A percentile compares a stretch with the other conserved stretches of the same genome.
Evolutionary conservation across 345 rosid genomes (phyloP).

Genomic region (Acer saccharum): DNA sequence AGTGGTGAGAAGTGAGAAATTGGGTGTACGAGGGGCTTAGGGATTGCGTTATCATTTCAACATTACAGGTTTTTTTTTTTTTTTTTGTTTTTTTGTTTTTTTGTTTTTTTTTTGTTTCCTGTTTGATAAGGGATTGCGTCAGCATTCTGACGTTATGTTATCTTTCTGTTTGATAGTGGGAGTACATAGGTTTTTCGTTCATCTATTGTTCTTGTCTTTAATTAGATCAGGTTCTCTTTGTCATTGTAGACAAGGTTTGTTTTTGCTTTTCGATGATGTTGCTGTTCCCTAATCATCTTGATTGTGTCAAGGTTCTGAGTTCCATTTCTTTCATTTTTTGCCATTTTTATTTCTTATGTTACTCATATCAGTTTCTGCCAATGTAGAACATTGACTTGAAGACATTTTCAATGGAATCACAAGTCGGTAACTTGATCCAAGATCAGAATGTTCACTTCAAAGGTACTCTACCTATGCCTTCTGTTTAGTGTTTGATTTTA

Average conservation of each 20-base stretch:
- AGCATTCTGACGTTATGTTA: too few relatives aligned
- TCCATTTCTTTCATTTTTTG: neutral
- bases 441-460: conserved; percentile 36
- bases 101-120: too few relatives aligned
- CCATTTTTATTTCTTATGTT: neutral
- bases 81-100: too few relatives aligned
- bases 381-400: conserved; percentile 17
- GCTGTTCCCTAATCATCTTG: neutral
- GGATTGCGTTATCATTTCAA: too few relatives aligned
- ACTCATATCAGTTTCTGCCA: neutral
- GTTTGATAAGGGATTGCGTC: too few relatives aligned
- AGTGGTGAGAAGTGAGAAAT: too few relatives aligned
- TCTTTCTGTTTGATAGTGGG: too few relatives aligned
- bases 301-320: neutral
- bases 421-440: conserved; percentile 32
- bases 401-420: conserved; percentile 37
- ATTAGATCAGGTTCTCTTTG: too few relatives aligned
- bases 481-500: neutral
- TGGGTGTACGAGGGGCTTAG: too few relatives aligned
- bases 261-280: neutral
- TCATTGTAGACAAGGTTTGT: neutral
- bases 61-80: too few relatives aligned
- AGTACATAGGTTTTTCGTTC: too few relatives aligned
- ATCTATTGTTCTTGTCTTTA: too few relatives aligned
- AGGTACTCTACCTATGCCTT: conserved; percentile 22